Evolutionary conservation across 2,329 filamentous ascomycete species (phyloP).

Genomic region (Lasiodiplodia gonubiensis): DNA sequence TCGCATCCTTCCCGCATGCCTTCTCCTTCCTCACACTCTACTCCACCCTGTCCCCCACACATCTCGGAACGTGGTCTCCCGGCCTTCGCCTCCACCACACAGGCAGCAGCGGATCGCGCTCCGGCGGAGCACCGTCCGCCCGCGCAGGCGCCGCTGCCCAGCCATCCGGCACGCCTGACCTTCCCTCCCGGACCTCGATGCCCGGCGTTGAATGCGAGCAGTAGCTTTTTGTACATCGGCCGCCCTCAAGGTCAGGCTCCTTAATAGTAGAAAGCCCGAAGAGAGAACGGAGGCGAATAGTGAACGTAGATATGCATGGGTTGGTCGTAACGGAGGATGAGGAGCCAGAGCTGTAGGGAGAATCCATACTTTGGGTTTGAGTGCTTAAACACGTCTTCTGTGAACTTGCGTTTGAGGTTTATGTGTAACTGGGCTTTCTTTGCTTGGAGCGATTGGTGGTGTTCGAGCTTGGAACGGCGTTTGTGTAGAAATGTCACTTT

Average conservation of each 20-base stretch:
- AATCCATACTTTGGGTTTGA: neutral
- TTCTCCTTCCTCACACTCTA: neutral
- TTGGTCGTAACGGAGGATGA: neutral
- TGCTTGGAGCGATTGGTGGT: neutral
- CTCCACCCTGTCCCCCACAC: neutral
- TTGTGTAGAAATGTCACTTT: too few species aligned
- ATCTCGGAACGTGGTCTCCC: neutral
- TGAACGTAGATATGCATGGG: neutral
- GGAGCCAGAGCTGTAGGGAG: too few species aligned
- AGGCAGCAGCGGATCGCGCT: neutral
- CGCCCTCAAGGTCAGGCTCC: neutral
- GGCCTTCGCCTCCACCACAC: neutral
- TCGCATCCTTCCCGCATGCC: too few species aligned
- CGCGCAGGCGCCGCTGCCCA: neutral
- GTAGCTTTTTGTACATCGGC: neutral
- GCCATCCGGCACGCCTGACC: neutral
- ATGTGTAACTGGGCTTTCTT: neutral
- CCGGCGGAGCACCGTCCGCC: neutral
- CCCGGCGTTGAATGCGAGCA: neutral
- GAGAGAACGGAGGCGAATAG: neutral
- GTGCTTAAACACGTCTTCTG: neutral
- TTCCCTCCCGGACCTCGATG: neutral
- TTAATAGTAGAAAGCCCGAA: neutral
- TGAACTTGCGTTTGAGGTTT: neutral
- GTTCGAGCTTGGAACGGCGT: neutral